A percentile compares a stretch with the other conserved stretches of the same genome.
These are phyloP conservation scores for Apiospora malaysiana DNA, from an alignment of 2,329 filamentous ascomycete species.

Conservation along the genomic window DNA sequence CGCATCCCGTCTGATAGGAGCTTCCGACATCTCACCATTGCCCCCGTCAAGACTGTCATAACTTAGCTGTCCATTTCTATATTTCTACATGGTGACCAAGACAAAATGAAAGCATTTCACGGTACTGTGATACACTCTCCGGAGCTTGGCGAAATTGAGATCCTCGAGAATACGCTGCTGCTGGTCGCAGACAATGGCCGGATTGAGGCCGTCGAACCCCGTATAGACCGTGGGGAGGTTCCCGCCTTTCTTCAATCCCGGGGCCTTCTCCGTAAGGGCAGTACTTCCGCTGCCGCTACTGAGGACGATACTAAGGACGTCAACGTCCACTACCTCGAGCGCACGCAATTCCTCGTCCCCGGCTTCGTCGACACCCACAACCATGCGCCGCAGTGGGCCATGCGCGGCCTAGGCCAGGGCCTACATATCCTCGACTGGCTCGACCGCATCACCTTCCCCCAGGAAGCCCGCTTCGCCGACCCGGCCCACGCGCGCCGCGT, in stretches of 20 bases:
- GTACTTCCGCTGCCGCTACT: no score
- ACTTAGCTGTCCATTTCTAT: neutral
- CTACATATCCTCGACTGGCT: constrained; percentile 61
- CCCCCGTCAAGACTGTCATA: neutral
- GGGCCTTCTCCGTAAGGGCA: neutral
- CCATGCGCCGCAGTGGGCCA: constrained; percentile 66
- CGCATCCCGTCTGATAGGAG: neutral
- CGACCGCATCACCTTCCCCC: constrained; percentile 66
- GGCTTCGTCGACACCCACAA: constrained; percentile 72
- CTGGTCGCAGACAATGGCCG: constrained; percentile 31
- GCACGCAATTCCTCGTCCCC: constrained; percentile 60
- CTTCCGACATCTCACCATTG: neutral
- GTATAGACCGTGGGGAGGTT: neutral
- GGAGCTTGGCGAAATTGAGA: constrained; percentile 39
- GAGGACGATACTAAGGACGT: neutral
- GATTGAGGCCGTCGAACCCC: constrained; percentile 24
- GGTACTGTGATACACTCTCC: constrained; percentile 50
- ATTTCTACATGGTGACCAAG: no score
- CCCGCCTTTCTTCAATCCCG: neutral
- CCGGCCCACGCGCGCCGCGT: constrained; percentile 55
- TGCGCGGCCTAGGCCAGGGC: constrained; percentile 51
- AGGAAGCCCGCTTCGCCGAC: constrained; percentile 66
- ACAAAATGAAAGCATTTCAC: constrained; percentile 41
- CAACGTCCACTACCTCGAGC: constrained; percentile 39
- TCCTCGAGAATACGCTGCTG: constrained; percentile 47